Percentiles rank a stretch among this genome's conserved stretches.
Evolutionary conservation across 139 green algal species (phyloP).

Genomic region (Dunaliella sp.): DNA sequence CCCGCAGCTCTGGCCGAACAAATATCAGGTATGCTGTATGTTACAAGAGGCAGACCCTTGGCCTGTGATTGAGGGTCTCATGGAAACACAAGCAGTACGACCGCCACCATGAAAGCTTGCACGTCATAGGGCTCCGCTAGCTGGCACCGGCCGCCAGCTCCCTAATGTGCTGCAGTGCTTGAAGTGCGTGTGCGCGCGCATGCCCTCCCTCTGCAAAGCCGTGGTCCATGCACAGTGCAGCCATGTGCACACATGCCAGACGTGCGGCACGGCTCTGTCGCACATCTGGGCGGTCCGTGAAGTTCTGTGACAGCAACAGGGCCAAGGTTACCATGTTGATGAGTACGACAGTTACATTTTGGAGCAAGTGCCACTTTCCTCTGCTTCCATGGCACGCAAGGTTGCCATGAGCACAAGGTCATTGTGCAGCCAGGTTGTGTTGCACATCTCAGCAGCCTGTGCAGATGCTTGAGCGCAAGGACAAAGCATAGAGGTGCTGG

Average conservation of each 20-base stretch:
- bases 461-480: too few species aligned
- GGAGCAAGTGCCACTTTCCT: background rate
- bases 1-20: too few species aligned
- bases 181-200: background rate
- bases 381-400: background rate
- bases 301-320: slow-evolving; percentile 1
- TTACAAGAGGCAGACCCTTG: background rate
- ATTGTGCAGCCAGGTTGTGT: background rate
- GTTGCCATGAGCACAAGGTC: background rate
- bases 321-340: background rate
- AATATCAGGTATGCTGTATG: background rate
- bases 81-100: background rate
- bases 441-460: background rate
- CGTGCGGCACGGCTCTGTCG: slow-evolving; percentile 19
- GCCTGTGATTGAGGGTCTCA: background rate
- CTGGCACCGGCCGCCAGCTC: background rate
- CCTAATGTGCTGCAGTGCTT: background rate
- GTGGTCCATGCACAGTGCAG: slow-evolving; percentile 23
- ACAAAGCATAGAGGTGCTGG: too few species aligned
- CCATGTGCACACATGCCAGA: slow-evolving; percentile 27
- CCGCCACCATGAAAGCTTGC: too few species aligned
- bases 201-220: background rate
- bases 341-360: too few species aligned
- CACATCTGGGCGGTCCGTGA: slow-evolving; percentile 22
- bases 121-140: too few species aligned